Evolutionary conservation across 495 filamentous ascomycete genomes (phyloP).

Genomic region (Cercophora scortea): DNA sequence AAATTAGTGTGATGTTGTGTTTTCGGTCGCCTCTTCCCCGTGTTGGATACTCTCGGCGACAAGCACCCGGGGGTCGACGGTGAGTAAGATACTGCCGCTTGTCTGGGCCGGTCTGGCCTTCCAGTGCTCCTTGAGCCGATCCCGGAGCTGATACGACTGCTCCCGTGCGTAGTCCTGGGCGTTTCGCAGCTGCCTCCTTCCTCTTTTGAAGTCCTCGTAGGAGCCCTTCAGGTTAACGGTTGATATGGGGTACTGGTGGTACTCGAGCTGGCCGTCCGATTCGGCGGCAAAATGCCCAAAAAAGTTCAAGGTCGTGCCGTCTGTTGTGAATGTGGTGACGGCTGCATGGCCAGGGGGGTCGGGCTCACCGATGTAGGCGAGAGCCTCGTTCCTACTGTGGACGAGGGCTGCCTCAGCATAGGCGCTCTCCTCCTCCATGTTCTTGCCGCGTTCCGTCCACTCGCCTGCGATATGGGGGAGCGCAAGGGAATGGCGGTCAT

Average conservation of each 20-base stretch:
- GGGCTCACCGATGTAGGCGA: conserved; percentile 14
- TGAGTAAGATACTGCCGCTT: too few species aligned
- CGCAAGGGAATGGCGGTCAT: conserved; percentile 16
- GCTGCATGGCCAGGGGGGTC: conserved; percentile 19
- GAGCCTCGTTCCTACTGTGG: conserved; percentile 22
- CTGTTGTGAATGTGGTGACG: conserved; percentile 25
- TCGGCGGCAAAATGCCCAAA: conserved; percentile 23
- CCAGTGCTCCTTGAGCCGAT: conserved; percentile 13
- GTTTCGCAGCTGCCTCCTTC: conserved; percentile 15
- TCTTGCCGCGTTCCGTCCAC: conserved; percentile 16
- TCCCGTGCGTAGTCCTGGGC: conserved; percentile 16
- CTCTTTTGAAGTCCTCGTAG: conserved; percentile 9
- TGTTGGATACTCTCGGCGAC: too few species aligned
- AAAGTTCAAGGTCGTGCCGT: conserved; percentile 24
- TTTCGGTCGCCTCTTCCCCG: too few species aligned
- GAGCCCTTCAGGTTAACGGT: conserved; percentile 12
- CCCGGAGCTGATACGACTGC: conserved; percentile 16
- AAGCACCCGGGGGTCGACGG: too few species aligned
- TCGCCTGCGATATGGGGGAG: conserved; percentile 27
- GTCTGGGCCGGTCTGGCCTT: neutral
- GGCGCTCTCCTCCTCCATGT: conserved; percentile 17
- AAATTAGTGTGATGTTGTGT: too few species aligned
- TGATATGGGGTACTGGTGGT: conserved; percentile 21
- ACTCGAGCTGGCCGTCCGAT: conserved; percentile 17
- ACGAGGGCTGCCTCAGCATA: conserved; percentile 27